phyloP scores from a whole-genome alignment of 106 monocot species.

The Dendrobium huoshanense region DNA sequence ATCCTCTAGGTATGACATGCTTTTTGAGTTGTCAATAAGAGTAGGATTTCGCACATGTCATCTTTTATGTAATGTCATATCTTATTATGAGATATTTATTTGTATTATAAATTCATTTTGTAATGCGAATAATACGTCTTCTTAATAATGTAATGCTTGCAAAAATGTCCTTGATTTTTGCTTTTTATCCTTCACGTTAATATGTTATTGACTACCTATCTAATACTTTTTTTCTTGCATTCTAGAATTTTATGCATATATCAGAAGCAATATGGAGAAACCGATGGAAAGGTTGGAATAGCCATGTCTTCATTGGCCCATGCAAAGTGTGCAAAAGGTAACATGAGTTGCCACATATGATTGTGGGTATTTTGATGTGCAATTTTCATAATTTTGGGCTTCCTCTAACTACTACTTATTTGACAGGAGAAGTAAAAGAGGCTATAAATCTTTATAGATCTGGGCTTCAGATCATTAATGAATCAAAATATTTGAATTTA shows the following conservation, averaged over 20 bases:
- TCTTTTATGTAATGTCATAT: not conserved
- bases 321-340: slow-evolving; percentile 81
- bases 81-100: not conserved
- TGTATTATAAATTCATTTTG: not conserved
- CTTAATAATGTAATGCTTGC: not conserved
- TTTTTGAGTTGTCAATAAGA: not conserved
- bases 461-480: slow-evolving; percentile 62
- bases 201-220: not conserved
- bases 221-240: not conserved
- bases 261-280: slow-evolving; percentile 46
- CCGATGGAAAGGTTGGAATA: slow-evolving; percentile 75
- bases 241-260: slow-evolving; percentile 65
- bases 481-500: slow-evolving; percentile 51
- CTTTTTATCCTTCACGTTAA: not conserved
- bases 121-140: not conserved
- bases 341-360: not conserved
- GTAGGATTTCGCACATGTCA: not conserved
- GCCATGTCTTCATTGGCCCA: slow-evolving; percentile 78
- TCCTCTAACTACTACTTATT: slow-evolving; percentile 1
- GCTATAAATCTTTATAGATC: slow-evolving; percentile 54
- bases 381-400: not conserved
- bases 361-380: not conserved
- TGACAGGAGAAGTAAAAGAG: slow-evolving; percentile 51
- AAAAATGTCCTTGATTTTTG: not conserved
- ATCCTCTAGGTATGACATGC: not conserved